These are phyloP conservation scores for Adansonia digitata DNA, from an alignment of 345 rosid species.

Conservation along the genomic window DNA sequence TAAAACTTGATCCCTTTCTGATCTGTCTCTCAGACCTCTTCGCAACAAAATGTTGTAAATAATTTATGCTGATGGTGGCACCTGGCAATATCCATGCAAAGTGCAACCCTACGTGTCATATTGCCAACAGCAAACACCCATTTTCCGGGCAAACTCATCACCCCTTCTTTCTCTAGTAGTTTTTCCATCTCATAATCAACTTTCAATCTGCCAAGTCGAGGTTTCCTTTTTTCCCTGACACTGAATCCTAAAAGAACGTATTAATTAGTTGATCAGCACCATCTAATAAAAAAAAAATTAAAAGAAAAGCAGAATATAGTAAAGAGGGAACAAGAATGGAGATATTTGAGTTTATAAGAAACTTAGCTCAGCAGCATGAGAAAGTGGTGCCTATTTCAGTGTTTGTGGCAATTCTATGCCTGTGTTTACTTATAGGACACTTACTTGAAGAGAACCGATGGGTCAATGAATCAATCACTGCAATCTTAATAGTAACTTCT, in stretches of 20 bases:
- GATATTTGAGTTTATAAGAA: neutral
- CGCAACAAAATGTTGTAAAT: neutral
- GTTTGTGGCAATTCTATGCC: constrained; percentile 70
- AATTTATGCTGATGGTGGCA: neutral
- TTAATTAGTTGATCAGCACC: neutral
- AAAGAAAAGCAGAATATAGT: neutral
- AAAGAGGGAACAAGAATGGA: neutral
- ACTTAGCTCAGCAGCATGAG: constrained; percentile 32
- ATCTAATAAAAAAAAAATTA: neutral
- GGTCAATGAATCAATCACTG: constrained; percentile 90
- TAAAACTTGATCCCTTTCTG: neutral
- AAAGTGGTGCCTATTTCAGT: constrained; percentile 69
- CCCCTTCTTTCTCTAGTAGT: neutral
- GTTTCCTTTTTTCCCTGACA: neutral
- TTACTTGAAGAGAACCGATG: constrained; percentile 80
- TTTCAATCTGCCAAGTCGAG: neutral
- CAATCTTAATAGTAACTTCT: constrained; percentile 60
- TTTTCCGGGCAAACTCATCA: constrained; percentile 1
- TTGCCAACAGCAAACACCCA: neutral
- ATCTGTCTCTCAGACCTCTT: neutral
- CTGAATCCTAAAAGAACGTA: neutral
- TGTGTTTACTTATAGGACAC: constrained; percentile 76
- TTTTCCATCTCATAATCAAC: neutral
- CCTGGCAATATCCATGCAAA: neutral
- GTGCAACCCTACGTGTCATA: constrained; percentile 8